Evolutionary conservation across 2,329 filamentous ascomycete genomes (phyloP), one percentile per base, ranked within the genome.

Genomic region (Ilyonectria mors-panacis): DNA sequence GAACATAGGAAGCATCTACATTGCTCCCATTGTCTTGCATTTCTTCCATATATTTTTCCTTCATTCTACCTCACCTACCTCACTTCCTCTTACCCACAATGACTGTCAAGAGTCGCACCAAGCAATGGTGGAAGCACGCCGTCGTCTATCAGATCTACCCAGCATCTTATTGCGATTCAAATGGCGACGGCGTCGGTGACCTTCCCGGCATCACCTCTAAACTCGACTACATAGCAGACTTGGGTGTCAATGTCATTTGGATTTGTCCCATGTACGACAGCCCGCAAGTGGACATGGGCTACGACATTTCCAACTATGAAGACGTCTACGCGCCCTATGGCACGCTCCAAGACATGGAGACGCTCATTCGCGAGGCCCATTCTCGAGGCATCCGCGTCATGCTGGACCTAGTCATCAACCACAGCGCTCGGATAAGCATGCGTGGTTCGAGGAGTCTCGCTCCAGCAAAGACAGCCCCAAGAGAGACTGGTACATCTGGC

Each of bases 401-500:
- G 73, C 63, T 75, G 10, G 73, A 75, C 33, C 62, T 75, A 4
- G 73, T 75, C 12, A 75, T 75, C 48, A 75, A 75, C 35, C 73
- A 75, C 56, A 75, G 73, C 1, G 73, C 1, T 75, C 73, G 0
- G 73, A 75, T 9, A 70, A 74, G 10, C 73, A 75, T 7, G 71
- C 73, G n/a, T 75, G 73, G 73, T 75, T 75, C 28, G 59, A 75
- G 1, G 71, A 74, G 56, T 75, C 73, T 2, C 61, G 71, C 1
- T 58, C 61, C 0, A 67, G 70, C 47, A 74, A 75, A 21, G 62
- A 60, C 1, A 74, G 39, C 1, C 26, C 71, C 3, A 75, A 75
- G 60, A 60, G 73, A 1, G 86, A 92, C 77, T 94, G 91, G 91
- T 93, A 92, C 73, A 87, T 90, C 62, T 87, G 85, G 85, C 78